Conservation (phyloP, 2,329 filamentous ascomycete species). For the Coniochaeta sp. region DNA sequence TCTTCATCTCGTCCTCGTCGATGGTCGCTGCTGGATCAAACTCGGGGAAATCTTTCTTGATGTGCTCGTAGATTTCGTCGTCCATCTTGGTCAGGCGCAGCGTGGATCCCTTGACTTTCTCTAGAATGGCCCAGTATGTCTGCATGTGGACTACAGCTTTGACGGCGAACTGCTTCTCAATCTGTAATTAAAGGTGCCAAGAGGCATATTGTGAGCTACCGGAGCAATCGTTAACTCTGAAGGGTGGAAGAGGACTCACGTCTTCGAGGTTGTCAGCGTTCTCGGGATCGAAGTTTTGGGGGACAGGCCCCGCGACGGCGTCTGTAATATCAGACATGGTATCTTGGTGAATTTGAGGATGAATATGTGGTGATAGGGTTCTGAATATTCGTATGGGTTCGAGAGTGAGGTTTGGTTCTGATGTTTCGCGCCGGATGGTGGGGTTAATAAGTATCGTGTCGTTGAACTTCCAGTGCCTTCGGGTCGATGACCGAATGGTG, state of each 20-base stretch:
- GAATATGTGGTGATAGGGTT: neutral
- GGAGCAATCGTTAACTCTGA: neutral
- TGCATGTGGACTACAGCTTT: constrained; percentile 96
- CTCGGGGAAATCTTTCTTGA: constrained; percentile 83
- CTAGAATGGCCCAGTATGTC: constrained; percentile 94
- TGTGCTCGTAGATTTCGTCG: constrained; percentile 88
- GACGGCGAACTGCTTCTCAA: constrained; percentile 98
- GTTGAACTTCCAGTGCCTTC: neutral
- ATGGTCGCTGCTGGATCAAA: constrained; percentile 78
- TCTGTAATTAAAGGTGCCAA: constrained; percentile 43
- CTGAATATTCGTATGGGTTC: neutral
- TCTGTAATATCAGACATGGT: neutral
- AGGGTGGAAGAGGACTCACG: constrained; percentile 28
- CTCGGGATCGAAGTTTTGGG: constrained; percentile 54
- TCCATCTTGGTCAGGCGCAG: constrained; percentile 90
- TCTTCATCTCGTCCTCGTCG: constrained; percentile 95
- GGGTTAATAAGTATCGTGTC: neutral
- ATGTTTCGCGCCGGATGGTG: neutral
- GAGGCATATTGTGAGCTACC: neutral
- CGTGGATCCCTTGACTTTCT: constrained; percentile 81
- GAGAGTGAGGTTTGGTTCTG: neutral
- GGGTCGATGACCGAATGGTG: constrained; percentile 1
- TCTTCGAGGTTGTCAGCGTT: constrained; percentile 48
- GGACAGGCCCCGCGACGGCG: constrained; percentile 20
- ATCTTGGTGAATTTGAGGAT: neutral